Base-by-base conservation (phyloP, 2,329 filamentous ascomycete genomes). In the Apiospora marii region DNA sequence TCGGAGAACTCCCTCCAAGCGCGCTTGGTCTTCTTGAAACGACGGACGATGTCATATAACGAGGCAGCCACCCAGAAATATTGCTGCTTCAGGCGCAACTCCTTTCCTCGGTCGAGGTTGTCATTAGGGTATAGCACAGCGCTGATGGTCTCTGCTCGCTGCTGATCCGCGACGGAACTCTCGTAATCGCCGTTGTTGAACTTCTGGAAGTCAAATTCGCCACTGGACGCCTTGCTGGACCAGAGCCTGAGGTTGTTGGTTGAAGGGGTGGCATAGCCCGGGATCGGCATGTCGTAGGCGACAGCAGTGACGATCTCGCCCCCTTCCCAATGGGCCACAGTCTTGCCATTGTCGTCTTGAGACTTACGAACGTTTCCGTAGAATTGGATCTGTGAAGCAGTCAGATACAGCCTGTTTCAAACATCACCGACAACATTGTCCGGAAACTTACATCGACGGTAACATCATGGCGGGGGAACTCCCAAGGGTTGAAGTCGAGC, bases 61-160 rank as follows among this genome's bases (percentile, higher is more conserved):
- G 96, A 99, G 22, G 96, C 96, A 70, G 96, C 95, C 80, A 98
- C 97, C 96, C 96, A 99, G 86, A 99, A 99, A 88, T 99, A 99
- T 83, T 99, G 96, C 83, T 99, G 96, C 89, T 99, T 99, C 83
- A 99, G 85, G 71, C 96, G 94, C 75, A 99, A 91, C 86, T 99
- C 96, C 84, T 99, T 99, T 75, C 96, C 96, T 76, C 95, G 91
- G 76, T 98, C 96, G 64, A 99, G 90, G 83, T 98, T 98, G 84
- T 98, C 96, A 80, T 99, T 99, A 73, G 96, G 96, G 81, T 99
- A 99, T 64, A 99, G 85, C 19, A 99, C 96, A 44, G 96, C 96
- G 70, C 95, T 98, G 85, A 99, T 99, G 71, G 96, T 98, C 87
- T 99, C 96, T n/a, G 96, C 96, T 72, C 94, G 93, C 86, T 99